Base-by-base conservation (phyloP, 2,329 filamentous ascomycete species). In the Coccinonectria pachysandricola region DNA sequence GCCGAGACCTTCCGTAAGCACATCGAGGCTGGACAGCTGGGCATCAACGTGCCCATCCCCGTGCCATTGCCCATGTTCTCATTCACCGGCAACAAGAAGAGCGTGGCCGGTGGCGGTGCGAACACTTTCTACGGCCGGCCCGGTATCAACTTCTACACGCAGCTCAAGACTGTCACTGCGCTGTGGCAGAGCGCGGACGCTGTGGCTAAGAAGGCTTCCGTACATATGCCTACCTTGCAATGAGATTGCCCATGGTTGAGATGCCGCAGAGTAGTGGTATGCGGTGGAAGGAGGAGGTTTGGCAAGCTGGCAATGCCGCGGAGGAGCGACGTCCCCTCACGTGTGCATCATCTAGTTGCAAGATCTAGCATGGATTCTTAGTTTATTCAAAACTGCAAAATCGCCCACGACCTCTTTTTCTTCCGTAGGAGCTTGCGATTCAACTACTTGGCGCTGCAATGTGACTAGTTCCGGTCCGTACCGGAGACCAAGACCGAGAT, bases 51-150 rank as follows among this genome's bases (percentile, higher is more conserved):
- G 8, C 79, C 79, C 12, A 86, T 86, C 46, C 80, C 72, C 22
- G 75, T 79, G 34, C 75, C 75, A 9, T 59, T 80, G 42, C 75
- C 75, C 49, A 77, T 79, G 68, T 80, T 79, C 57, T 75, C 70
- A 30, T 80, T 81, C 53, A 80, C 75, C 15, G 76, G 75, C 22
- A 80, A 80, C 64, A 88, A 98, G 77, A 87, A 81, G 69, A 85
- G 77, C 48, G 68, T 96, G 31, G 91, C 91, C 1, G 91, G 88
- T 28, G 87, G 87, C 27, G 88, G 91, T 35, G 81, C 83, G 19
- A 93, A 74, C 61, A 93, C 86, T 10, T 96, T 98, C 55, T 98
- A 98, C 59, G 91, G 91, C 41, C 81, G 83, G 58, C 84, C 86
- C 1, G 91, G 88, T 13, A 60, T 98, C 52, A 78, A 82, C 52